Evolutionary conservation across 139 green algal species (phyloP), one percentile per base, ranked within the genome.

Genomic region (Deuterostichococcus epilithicus): DNA sequence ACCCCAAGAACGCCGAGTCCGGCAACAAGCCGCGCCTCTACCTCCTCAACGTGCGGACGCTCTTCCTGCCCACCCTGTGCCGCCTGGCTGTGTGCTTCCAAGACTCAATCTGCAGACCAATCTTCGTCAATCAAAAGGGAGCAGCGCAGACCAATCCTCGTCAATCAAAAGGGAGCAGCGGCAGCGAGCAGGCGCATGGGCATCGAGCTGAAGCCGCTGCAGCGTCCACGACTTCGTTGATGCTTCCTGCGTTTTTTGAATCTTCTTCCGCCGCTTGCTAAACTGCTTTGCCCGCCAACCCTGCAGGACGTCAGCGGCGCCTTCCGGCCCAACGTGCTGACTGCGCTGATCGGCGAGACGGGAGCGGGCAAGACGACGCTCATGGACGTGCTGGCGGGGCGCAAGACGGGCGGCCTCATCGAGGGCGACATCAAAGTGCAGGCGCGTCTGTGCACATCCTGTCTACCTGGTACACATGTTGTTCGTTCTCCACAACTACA

Each of bases 391-490:
- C 47, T 88, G 30, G 83, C 83, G 2, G 76, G 73, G 18, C 76
- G 83, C 38, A 88, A 88, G 76, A 88, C 75, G 0, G 80, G 70
- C 18, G 83, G 83, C 39, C 2, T 67, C 32, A 77, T 78, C 20
- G 80, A 68, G 4, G 87, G 87, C 32, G 84, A 92, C 36, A 81
- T 91, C 42, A 74, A 52, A 34, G 78, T 91, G 28, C 84, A 76
- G 52, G 52, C 28, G 52, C 10, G 13, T 63, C 18, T 25, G 52
- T n/a, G 52, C 20, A 52, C 42, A 52, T 20, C n/a, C n/a, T n/a
- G n/a, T 63, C 52, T 30, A 63, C 52, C 52, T 52, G 42, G 42
- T 52, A 52, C n/a, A n/a, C n/a, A n/a, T n/a, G n/a, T n/a, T n/a
- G n/a, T n/a, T n/a, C n/a, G n/a, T n/a, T n/a, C n/a, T n/a, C n/a